Percentiles rank a stretch among this genome's conserved stretches.
phyloP scores from a whole-genome alignment of 2,329 filamentous ascomycete species.

The Trichoderma afroharzianum region DNA sequence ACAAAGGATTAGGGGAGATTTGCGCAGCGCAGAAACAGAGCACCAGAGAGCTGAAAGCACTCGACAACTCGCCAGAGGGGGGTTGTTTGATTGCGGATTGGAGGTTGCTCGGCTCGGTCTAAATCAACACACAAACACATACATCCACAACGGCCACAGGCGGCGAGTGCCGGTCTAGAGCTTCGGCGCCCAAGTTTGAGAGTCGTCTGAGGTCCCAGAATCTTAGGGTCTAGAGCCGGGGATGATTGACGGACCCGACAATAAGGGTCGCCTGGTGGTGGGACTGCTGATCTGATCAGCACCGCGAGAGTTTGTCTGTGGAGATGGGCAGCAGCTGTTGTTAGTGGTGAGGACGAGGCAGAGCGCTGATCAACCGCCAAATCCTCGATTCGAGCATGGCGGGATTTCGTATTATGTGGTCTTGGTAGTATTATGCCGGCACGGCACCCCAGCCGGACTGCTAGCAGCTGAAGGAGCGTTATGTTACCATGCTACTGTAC shows the following conservation, averaged over 20 bases:
- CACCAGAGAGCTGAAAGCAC: background rate
- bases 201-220: background rate
- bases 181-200: background rate
- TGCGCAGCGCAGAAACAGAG: background rate
- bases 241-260: constrained; percentile 14
- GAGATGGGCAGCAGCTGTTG: constrained; percentile 10
- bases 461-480: background rate
- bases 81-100: background rate
- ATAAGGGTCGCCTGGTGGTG: constrained; percentile 10
- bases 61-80: background rate
- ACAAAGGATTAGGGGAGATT: background rate
- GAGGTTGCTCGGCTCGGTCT: background rate
- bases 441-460: background rate
- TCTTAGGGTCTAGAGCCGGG: background rate
- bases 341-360: background rate
- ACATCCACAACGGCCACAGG: background rate
- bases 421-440: background rate
- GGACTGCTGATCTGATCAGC: constrained; percentile 18
- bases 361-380: constrained; percentile 1
- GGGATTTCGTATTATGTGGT: background rate
- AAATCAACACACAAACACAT: background rate
- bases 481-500: background rate
- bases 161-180: background rate
- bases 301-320: constrained; percentile 4
- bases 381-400: constrained; percentile 1